Evolutionary conservation across 2,329 filamentous ascomycete genomes (phyloP).

Genomic region (Phoma herbarum): DNA sequence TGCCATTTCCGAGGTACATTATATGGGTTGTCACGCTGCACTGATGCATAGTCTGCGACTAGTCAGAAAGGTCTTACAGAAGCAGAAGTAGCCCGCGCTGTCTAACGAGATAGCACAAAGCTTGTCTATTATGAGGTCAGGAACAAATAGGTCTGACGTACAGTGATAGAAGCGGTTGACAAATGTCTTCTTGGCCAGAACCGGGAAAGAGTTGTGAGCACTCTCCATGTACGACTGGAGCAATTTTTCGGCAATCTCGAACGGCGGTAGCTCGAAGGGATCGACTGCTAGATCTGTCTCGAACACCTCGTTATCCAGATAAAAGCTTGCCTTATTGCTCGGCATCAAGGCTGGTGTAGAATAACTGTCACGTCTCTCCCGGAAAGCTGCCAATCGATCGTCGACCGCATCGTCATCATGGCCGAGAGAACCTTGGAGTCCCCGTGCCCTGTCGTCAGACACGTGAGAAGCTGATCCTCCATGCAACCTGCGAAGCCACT

Average conservation of each 20-base stretch:
- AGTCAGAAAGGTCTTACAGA: too few relatives aligned
- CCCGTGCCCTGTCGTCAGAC: too few relatives aligned
- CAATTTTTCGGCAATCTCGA: slow-evolving; percentile 37
- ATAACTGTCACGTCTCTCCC: slow-evolving; percentile 20
- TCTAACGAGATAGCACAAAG: too few relatives aligned
- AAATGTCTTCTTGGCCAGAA: slow-evolving; percentile 46
- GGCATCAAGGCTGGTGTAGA: slow-evolving; percentile 14
- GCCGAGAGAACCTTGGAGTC: slow-evolving; percentile 34
- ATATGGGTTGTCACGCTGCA: slow-evolving; percentile 23
- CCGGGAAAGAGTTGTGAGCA: slow-evolving; percentile 30
- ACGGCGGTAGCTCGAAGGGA: slow-evolving; percentile 43
- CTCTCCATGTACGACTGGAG: slow-evolving; percentile 46
- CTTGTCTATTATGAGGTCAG: not conserved
- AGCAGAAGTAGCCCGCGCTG: too few relatives aligned
- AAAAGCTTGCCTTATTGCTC: slow-evolving; percentile 38
- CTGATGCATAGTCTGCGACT: slow-evolving; percentile 31
- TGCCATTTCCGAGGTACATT: slow-evolving; percentile 43
- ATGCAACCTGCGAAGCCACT: slow-evolving; percentile 35
- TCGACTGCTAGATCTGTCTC: slow-evolving; percentile 31
- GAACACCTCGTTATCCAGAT: slow-evolving; percentile 41
- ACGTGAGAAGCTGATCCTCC: slow-evolving; percentile 14
- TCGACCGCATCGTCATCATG: slow-evolving; percentile 22
- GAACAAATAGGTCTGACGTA: slow-evolving; percentile 10
- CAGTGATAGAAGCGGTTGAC: slow-evolving; percentile 43
- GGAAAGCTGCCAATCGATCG: slow-evolving; percentile 23